Percentiles rank a stretch among this genome's conserved stretches.
These are phyloP conservation scores for Lablab purpureus DNA, from an alignment of 306 rosid species.

Conservation along the genomic window DNA sequence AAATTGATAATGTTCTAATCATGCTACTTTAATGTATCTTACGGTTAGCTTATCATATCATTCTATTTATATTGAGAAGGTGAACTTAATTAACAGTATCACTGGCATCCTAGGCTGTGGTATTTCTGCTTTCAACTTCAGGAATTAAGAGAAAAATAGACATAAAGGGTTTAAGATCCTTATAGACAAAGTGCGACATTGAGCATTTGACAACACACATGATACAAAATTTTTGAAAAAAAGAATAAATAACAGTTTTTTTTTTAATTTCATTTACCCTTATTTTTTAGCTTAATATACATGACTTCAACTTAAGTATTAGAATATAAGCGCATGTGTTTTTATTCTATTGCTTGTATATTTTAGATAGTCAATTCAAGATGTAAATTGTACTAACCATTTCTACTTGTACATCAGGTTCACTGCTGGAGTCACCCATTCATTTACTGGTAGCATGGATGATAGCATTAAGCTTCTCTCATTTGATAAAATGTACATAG, in stretches of 20 bases:
- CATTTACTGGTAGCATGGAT: slow-evolving; percentile 86
- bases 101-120: slow-evolving; percentile 17
- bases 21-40: slow-evolving; percentile 10
- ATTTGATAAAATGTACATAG: slow-evolving; percentile 77
- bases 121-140: slow-evolving; percentile 38
- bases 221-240: slow-evolving; percentile 17
- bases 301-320: neutral
- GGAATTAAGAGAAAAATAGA: slow-evolving; percentile 17
- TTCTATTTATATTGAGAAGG: slow-evolving; percentile 29
- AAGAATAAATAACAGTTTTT: slow-evolving; percentile 17
- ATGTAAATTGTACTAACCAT: slow-evolving; percentile 29
- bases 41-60: slow-evolving; percentile 29
- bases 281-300: neutral
- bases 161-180: slow-evolving; percentile 1
- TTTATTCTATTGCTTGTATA: slow-evolving; percentile 14
- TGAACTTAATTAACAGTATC: slow-evolving; percentile 24
- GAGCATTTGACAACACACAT: slow-evolving; percentile 32
- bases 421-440: slow-evolving; percentile 83
- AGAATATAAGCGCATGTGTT: slow-evolving; percentile 21
- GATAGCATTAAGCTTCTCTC: slow-evolving; percentile 84
- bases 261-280: neutral
- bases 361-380: slow-evolving; percentile 28
- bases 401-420: slow-evolving; percentile 63
- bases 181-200: slow-evolving; percentile 13
- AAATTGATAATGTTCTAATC: slow-evolving; percentile 30